These are phyloP conservation scores for Asterella californica DNA, from an alignment of 225 moss, liverwort and hornwort genomes.

Conservation along the genomic window DNA sequence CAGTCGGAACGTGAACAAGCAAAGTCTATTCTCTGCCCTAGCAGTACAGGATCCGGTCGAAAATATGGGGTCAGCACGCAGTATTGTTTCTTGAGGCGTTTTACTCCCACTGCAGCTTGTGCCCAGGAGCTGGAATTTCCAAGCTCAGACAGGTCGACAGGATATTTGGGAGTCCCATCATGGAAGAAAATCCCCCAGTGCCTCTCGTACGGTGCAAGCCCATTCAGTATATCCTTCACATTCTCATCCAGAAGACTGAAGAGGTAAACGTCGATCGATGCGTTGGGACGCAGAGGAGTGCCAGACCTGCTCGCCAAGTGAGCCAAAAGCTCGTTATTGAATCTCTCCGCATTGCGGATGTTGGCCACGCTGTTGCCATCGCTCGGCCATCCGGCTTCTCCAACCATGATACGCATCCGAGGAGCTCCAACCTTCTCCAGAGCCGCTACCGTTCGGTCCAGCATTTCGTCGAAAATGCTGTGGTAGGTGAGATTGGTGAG, in stretches of 20 bases:
- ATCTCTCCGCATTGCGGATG: constrained; percentile 39
- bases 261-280: constrained; percentile 36
- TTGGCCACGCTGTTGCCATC: constrained; percentile 46
- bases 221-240: constrained; percentile 43
- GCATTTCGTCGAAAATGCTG: constrained; percentile 66
- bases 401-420: constrained; percentile 46
- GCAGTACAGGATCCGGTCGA: background rate
- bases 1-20: constrained; percentile 55
- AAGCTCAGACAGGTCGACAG: constrained; percentile 51
- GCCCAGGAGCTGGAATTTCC: background rate
- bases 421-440: constrained; percentile 40
- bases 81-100: constrained; percentile 18
- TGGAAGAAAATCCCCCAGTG: constrained; percentile 61
- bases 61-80: constrained; percentile 40
- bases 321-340: constrained; percentile 48
- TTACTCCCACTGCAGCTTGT: background rate
- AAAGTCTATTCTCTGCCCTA: constrained; percentile 47
- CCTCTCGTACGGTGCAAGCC: constrained; percentile 40
- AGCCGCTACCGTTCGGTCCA: constrained; percentile 54
- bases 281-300: constrained; percentile 44
- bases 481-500: constrained; percentile 32
- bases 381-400: constrained; percentile 76
- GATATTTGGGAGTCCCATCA: constrained; percentile 55
- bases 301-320: constrained; percentile 39
- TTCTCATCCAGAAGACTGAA: constrained; percentile 58